Conservation (phyloP, 2,329 filamentous ascomycete genomes). For the Botryosphaeria agaves region DNA sequence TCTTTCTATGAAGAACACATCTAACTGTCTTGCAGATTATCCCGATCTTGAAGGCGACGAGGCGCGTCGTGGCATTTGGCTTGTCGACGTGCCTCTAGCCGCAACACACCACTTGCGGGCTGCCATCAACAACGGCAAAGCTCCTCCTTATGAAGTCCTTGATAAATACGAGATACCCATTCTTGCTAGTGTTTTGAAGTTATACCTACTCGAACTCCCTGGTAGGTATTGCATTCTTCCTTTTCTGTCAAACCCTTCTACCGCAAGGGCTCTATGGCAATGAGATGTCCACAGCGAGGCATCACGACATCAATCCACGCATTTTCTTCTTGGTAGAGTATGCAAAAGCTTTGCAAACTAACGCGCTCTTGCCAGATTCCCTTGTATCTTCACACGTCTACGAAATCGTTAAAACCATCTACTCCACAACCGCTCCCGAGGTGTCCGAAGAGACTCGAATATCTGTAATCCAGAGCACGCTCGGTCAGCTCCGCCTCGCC, state of each 20-base stretch:
- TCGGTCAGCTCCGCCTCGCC: slow-evolving; percentile 83
- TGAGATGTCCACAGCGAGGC: too few relatives aligned
- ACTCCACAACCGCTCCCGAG: slow-evolving; percentile 64
- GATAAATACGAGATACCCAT: slow-evolving; percentile 87
- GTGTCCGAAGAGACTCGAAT: slow-evolving; percentile 63
- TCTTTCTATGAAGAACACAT: background rate
- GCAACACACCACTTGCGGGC: slow-evolving; percentile 73
- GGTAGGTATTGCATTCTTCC: slow-evolving; percentile 35
- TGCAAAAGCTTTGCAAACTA: background rate
- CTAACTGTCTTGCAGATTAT: slow-evolving; percentile 40
- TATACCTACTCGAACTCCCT: slow-evolving; percentile 88
- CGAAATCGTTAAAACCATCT: slow-evolving; percentile 96
- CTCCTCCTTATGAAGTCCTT: slow-evolving; percentile 57
- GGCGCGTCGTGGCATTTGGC: slow-evolving; percentile 80
- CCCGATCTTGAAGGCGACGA: slow-evolving; percentile 95
- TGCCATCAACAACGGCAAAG: slow-evolving; percentile 74
- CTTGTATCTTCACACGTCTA: slow-evolving; percentile 96
- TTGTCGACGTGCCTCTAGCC: slow-evolving; percentile 73
- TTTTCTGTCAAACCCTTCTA: background rate
- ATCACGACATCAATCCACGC: too few relatives aligned
- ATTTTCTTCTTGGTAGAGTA: too few relatives aligned
- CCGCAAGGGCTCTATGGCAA: too few relatives aligned
- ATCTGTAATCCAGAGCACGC: slow-evolving; percentile 83
- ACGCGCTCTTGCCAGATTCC: slow-evolving; percentile 46
- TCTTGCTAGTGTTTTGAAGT: slow-evolving; percentile 78